A percentile compares a stretch with the other conserved stretches of the same genome.
Evolutionary conservation across 495 filamentous ascomycete genomes (phyloP).

Genomic region (Penicillium roqueforti): DNA sequence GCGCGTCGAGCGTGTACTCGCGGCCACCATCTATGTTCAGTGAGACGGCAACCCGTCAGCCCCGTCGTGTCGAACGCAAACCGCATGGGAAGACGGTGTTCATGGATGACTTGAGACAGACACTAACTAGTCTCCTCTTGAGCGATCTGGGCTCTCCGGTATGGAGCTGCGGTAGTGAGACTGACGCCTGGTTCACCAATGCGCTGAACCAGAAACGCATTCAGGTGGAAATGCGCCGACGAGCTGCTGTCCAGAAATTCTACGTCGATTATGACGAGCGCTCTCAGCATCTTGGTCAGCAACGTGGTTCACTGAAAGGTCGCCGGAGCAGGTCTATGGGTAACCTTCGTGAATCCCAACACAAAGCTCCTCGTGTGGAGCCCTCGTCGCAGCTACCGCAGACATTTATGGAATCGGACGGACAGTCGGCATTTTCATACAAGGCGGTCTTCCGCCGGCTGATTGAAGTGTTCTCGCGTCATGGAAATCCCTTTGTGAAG

Average conservation of each 20-base stretch:
- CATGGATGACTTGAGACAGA: constrained; percentile 70
- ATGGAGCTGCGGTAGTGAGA: constrained; percentile 83
- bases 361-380: neutral
- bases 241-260: constrained; percentile 48
- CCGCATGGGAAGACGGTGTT: constrained; percentile 59
- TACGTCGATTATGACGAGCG: constrained; percentile 40
- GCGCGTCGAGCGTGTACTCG: constrained; percentile 51
- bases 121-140: constrained; percentile 75
- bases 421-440: constrained; percentile 57
- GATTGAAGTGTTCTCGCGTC: constrained; percentile 80
- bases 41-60: constrained; percentile 31
- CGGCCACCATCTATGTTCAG: constrained; percentile 46
- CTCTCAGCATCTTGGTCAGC: constrained; percentile 18
- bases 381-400: neutral
- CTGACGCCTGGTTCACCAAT: constrained; percentile 82
- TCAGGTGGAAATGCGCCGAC: constrained; percentile 64
- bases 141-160: constrained; percentile 86
- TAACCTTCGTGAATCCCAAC: neutral
- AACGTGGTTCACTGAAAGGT: constrained; percentile 21
- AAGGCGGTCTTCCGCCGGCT: constrained; percentile 71
- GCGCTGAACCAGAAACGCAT: constrained; percentile 72
- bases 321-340: constrained; percentile 39
- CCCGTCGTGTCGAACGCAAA: constrained; percentile 35
- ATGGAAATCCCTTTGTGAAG: constrained; percentile 84
- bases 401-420: constrained; percentile 8